phyloP scores from a whole-genome alignment of 1,139 yeast genomes.

The Sugiyamaella xylanicola region DNA sequence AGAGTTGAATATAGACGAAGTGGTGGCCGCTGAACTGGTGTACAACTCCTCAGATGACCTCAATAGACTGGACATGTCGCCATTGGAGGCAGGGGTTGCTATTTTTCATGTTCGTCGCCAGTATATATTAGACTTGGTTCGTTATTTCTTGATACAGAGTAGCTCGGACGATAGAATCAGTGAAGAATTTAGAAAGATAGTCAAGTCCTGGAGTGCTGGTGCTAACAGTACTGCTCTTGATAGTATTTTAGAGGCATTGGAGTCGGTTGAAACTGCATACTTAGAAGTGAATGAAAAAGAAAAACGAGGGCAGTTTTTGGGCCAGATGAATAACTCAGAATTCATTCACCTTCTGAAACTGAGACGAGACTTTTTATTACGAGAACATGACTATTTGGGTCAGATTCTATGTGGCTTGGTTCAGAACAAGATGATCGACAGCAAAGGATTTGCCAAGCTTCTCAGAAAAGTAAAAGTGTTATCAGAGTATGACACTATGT shows the following conservation, averaged over 20 bases:
- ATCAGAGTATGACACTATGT: constrained; percentile 61
- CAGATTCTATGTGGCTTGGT: constrained; percentile 50
- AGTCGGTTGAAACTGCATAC: constrained; percentile 57
- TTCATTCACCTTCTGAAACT: constrained; percentile 59
- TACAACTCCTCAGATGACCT: constrained; percentile 49
- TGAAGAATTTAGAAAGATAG: constrained; percentile 4
- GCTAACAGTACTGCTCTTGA: constrained; percentile 19
- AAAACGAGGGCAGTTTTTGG: constrained; percentile 65
- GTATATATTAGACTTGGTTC: constrained; percentile 68
- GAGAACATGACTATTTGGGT: constrained; percentile 72
- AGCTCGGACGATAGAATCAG: constrained; percentile 1
- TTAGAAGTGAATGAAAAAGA: constrained; percentile 60
- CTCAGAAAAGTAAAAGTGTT: constrained; percentile 49
- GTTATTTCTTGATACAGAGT: constrained; percentile 52
- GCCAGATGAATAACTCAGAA: constrained; percentile 49
- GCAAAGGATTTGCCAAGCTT: constrained; percentile 48
- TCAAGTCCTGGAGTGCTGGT: constrained; percentile 12
- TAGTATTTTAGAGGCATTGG: constrained; percentile 56
- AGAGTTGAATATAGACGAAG: constrained; percentile 69
- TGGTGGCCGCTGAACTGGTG: constrained; percentile 61
- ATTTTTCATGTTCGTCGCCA: constrained; percentile 69
- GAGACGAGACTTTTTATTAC: constrained; percentile 62
- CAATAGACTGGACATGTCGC: constrained; percentile 54
- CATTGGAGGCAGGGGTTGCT: constrained; percentile 71
- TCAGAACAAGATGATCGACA: constrained; percentile 34